phyloP scores from a whole-genome alignment of 768 basidiomycete genomes.

The Phanerochaete sordida region DNA sequence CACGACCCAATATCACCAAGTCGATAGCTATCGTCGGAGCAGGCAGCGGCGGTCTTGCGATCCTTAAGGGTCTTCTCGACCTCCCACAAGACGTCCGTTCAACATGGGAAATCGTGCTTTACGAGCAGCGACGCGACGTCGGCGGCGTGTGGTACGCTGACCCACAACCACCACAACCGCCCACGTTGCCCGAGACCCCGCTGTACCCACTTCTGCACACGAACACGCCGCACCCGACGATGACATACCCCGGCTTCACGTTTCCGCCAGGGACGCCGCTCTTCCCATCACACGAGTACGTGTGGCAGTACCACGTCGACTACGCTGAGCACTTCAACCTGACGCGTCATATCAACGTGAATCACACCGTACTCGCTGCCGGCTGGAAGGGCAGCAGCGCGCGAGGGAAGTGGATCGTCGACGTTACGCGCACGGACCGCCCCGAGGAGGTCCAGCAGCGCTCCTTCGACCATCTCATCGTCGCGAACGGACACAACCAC shows the following conservation, averaged over 20 bases:
- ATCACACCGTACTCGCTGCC: constrained; percentile 39
- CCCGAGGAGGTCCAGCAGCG: neutral
- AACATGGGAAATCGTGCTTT: constrained; percentile 47
- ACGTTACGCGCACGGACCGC: constrained; percentile 22
- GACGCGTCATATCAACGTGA: constrained; percentile 35
- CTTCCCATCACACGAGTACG: constrained; percentile 43
- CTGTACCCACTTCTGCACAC: constrained; percentile 51
- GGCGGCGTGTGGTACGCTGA: constrained; percentile 57
- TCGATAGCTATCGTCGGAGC: constrained; percentile 56
- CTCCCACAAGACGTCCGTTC: constrained; percentile 35
- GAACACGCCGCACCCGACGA: constrained; percentile 53
- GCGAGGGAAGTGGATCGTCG: constrained; percentile 43
- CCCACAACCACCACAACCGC: constrained; percentile 31
- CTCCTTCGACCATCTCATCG: constrained; percentile 50
- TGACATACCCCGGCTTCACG: constrained; percentile 55
- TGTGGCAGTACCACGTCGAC: constrained; percentile 44
- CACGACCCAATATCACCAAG: constrained; percentile 26
- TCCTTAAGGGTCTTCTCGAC: constrained; percentile 45
- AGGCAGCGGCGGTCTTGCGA: constrained; percentile 53
- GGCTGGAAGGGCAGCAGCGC: constrained; percentile 39
- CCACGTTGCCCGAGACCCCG: constrained; percentile 49
- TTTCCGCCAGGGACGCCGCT: constrained; percentile 49
- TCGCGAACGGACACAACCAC: constrained; percentile 56
- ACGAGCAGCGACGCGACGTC: constrained; percentile 48
- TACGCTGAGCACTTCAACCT: constrained; percentile 40